These are phyloP conservation scores for Eucalyptus guilfoylei DNA, from an alignment of 345 rosid genomes.

Conservation along the genomic window DNA sequence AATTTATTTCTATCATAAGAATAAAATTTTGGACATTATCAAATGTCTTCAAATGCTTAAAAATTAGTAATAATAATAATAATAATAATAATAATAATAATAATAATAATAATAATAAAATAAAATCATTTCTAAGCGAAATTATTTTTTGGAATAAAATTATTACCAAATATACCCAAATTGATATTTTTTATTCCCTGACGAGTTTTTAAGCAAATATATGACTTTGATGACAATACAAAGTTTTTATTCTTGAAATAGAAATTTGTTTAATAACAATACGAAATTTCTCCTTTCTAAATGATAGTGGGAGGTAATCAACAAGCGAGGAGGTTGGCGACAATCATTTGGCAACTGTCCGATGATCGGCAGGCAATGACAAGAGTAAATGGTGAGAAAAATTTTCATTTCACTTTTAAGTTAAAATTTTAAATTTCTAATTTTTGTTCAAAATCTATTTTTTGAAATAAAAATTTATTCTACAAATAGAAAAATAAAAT, in stretches of 20 bases:
- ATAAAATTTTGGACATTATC: rapidly evolving
- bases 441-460: rapidly evolving
- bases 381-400: no score
- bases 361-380: rapidly evolving
- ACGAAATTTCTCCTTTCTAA: rapidly evolving
- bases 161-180: rapidly evolving
- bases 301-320: rapidly evolving
- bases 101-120: no score
- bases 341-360: rapidly evolving
- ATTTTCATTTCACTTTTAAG: no score
- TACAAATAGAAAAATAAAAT: no score
- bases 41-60: rapidly evolving
- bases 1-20: rapidly evolving
- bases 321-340: rapidly evolving
- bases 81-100: no score
- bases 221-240: rapidly evolving
- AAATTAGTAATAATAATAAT: rapidly evolving
- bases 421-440: no score
- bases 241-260: rapidly evolving
- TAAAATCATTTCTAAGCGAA: rapidly evolving
- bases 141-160: rapidly evolving
- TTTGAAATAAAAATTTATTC: no score
- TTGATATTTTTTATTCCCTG: rapidly evolving
- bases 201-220: rapidly evolving
- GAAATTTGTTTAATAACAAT: rapidly evolving